These are phyloP conservation scores for Leccinum barrowsii DNA, from an alignment of 768 basidiomycete species.

Conservation along the genomic window DNA sequence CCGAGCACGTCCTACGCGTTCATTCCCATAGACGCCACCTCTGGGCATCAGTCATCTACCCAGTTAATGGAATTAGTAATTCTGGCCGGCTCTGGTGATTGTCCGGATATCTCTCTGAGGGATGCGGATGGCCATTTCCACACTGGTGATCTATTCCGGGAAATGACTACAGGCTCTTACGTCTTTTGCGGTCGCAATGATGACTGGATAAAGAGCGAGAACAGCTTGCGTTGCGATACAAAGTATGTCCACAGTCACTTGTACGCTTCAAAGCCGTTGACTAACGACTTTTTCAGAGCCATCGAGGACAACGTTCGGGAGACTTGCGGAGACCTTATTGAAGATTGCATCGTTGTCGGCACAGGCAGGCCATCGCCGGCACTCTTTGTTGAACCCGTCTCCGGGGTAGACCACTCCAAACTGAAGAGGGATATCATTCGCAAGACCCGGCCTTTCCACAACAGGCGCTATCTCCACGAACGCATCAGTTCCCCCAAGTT, in stretches of 20 bases:
- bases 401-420: constrained; percentile 50
- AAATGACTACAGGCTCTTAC: constrained; percentile 54
- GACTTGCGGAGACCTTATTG: constrained; percentile 61
- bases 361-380: constrained; percentile 72
- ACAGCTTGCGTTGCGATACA: constrained; percentile 75
- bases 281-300: constrained; percentile 37
- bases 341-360: constrained; percentile 76
- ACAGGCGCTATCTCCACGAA: constrained; percentile 73
- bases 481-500: constrained; percentile 63
- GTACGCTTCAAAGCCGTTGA: not conserved
- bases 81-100: constrained; percentile 62
- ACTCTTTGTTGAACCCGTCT: constrained; percentile 67
- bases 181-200: constrained; percentile 71
- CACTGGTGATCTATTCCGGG: constrained; percentile 79
- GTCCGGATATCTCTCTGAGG: constrained; percentile 58
- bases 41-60: constrained; percentile 50
- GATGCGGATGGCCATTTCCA: constrained; percentile 68
- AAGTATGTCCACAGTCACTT: constrained; percentile 37
- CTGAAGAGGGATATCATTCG: constrained; percentile 71
- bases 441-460: constrained; percentile 70
- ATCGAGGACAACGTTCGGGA: constrained; percentile 75
- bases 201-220: constrained; percentile 85
- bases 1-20: constrained; percentile 67
- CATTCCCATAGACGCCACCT: constrained; percentile 47
- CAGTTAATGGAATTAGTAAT: constrained; percentile 68